Evolutionary conservation across 1,139 yeast genomes (phyloP), one percentile per base, ranked within the genome.

Genomic region (Pneumocystis oryctolagi): DNA sequence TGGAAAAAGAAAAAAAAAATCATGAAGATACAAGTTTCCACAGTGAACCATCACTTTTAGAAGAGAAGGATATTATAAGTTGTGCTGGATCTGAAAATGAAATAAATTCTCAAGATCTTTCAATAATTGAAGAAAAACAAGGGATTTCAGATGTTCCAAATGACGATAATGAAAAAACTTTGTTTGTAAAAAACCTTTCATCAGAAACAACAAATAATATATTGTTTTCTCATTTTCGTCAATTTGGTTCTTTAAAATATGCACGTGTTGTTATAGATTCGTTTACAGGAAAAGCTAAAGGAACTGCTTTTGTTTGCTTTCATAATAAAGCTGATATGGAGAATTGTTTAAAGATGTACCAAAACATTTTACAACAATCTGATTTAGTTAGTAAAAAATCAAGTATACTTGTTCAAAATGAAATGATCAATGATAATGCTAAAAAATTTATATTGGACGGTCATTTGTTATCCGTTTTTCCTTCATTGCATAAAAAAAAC

Each of bases 291-390:
- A 77, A 88, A 65, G 89, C 98, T 12, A 87, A 80, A 72, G 99
- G 99, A 64, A 86, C 96, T 0, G 99, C 97, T 0, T 92, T 92
- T 72, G 96, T 92, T 59, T 96, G 96, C 0, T 92, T 92, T 72
- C 74, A 73, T 63, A 77, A 79, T 40, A 82, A 82, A 66, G 82
- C 79, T 4, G 82, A 87, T 2, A 87, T 83, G 70, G 78, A 79
- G 39, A 79, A 80, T 63, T 92, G 97, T 75, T 74, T 90, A 57
- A 79, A 79, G 3, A 80, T 83, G 69, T 96, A 97, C 0, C 97
- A 97, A 40, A 79, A 2, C 69, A 67, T 12, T 77, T 89, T 61
- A 61, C 61, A 20, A 42, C 60, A 47, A 14, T 25, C 47, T 39
- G 61, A 58, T 34, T 60, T 62, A 2, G 62, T 53, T 1, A 82